Conservation (phyloP, 495 filamentous ascomycete genomes). For the Neurospora tetraspora region DNA sequence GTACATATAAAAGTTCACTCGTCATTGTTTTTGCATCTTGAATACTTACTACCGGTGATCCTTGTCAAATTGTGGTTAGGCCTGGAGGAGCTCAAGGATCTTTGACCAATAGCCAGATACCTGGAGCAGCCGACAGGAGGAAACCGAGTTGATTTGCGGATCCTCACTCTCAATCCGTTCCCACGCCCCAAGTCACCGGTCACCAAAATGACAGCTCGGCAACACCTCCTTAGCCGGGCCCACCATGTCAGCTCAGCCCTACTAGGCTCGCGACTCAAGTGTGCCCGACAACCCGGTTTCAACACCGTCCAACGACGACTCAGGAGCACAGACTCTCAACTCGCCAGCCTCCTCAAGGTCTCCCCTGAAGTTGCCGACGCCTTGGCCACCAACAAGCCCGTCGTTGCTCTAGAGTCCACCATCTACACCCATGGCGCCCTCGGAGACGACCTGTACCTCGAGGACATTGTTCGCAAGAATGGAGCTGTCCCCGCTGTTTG, state of each 20-base stretch:
- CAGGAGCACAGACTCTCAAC: constrained; percentile 4
- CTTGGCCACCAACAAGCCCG: constrained; percentile 56
- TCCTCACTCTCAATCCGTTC: neutral
- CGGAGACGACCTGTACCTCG: constrained; percentile 72
- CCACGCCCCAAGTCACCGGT: neutral
- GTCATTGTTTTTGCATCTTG: no score
- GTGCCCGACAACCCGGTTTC: neutral
- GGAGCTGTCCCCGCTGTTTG: constrained; percentile 91
- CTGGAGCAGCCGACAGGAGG: neutral
- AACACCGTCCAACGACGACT: neutral
- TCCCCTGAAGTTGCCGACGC: constrained; percentile 79
- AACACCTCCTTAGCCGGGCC: neutral
- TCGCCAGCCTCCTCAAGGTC: constrained; percentile 54
- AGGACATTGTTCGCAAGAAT: constrained; percentile 64
- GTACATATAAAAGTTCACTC: neutral
- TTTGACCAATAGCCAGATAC: neutral
- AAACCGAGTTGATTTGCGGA: neutral
- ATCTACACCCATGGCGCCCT: constrained; percentile 72
- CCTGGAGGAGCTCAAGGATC: neutral
- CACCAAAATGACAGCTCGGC: neutral
- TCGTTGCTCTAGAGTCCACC: constrained; percentile 88
- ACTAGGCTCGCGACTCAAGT: neutral
- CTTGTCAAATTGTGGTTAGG: neutral
- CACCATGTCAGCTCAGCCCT: neutral
- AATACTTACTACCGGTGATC: neutral